Evolutionary conservation across 371 early-diverging fungal species (phyloP).

Genomic region (Syncephalis plumigaleata): DNA sequence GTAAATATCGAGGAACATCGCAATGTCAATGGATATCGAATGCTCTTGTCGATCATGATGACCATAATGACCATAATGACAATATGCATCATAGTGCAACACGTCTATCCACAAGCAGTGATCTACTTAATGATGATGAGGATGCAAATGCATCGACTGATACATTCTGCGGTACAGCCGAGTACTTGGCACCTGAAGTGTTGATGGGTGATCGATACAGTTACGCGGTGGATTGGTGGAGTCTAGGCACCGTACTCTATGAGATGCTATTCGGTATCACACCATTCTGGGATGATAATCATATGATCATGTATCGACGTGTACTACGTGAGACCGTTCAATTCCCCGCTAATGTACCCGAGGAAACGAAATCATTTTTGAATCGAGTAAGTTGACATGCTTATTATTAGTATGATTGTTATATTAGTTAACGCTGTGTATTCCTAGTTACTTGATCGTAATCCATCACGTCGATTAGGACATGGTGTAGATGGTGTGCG

Average conservation of each 20-base stretch:
- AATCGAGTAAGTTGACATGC: slow-evolving; percentile 25
- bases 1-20: too few relatives aligned
- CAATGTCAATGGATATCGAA: too few relatives aligned
- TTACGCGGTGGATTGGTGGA: slow-evolving; percentile 91
- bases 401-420: not conserved
- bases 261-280: slow-evolving; percentile 62
- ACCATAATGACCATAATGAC: too few relatives aligned
- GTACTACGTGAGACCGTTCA: slow-evolving; percentile 57
- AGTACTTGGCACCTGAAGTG: slow-evolving; percentile 87
- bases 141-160: slow-evolving; percentile 14
- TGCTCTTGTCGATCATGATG: too few relatives aligned
- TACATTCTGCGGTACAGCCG: slow-evolving; percentile 93
- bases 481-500: slow-evolving; percentile 28
- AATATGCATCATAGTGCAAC: too few relatives aligned
- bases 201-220: slow-evolving; percentile 63
- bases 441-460: slow-evolving; percentile 40
- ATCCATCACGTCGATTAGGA: slow-evolving; percentile 43
- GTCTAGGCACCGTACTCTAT: slow-evolving; percentile 84
- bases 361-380: slow-evolving; percentile 31
- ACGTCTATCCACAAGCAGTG: too few relatives aligned
- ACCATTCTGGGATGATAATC: slow-evolving; percentile 64
- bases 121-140: too few relatives aligned
- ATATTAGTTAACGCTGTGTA: not conserved
- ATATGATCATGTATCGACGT: slow-evolving; percentile 61
- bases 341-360: slow-evolving; percentile 45